These are phyloP conservation scores for Cryptococcus neoformans DNA, from an alignment of 1,284 basidiomycete genomes.

Conservation along the genomic window DNA sequence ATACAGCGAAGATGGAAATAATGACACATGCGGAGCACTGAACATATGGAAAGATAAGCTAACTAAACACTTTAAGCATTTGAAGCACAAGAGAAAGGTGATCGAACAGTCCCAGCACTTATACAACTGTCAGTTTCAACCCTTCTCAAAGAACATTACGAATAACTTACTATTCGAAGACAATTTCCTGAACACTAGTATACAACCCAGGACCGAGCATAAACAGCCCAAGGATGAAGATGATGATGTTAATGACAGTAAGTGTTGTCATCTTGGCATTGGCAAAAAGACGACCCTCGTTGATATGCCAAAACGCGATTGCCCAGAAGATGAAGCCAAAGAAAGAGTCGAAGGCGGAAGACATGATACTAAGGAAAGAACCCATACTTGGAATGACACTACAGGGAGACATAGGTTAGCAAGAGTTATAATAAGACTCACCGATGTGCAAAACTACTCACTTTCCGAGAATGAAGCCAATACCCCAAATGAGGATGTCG, in stretches of 20 bases:
- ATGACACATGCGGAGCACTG: no score
- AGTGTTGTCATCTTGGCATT: conserved; percentile 25
- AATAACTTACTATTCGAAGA: conserved; percentile 35
- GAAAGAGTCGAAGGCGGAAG: conserved; percentile 37
- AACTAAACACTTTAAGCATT: conserved; percentile 1
- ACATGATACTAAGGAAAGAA: conserved; percentile 50
- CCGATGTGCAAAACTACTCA: conserved; percentile 22
- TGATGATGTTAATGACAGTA: conserved; percentile 46
- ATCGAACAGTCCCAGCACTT: conserved; percentile 10
- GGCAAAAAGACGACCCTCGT: conserved; percentile 40
- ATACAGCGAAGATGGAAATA: no score
- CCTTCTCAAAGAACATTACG: neutral
- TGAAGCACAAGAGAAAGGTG: conserved; percentile 14
- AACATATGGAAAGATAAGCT: no score
- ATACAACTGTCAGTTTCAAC: neutral
- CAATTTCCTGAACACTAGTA: conserved; percentile 52
- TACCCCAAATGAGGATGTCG: conserved; percentile 57
- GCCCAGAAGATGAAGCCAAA: conserved; percentile 52
- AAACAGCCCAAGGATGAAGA: conserved; percentile 49
- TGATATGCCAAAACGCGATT: conserved; percentile 50
- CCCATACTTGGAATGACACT: conserved; percentile 25
- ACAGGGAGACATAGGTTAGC: neutral
- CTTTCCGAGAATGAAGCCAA: conserved; percentile 61
- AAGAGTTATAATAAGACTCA: neutral
- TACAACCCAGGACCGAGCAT: conserved; percentile 54